phyloP scores from a whole-genome alignment of 257 asterid species.

The Gynochthodes officinalis region DNA sequence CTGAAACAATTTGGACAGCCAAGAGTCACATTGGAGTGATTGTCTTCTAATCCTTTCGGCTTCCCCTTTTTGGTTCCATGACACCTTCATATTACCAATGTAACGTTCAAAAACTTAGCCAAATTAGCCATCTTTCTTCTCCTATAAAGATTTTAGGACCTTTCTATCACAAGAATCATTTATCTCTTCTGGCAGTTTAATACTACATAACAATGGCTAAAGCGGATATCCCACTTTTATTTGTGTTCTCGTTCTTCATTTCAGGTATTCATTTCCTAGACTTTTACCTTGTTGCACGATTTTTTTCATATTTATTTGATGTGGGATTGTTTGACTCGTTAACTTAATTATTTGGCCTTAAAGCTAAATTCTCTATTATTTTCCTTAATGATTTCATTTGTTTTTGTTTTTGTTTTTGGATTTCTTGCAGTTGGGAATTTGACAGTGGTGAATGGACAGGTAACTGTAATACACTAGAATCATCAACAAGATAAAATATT shows the following conservation, averaged over 20 bases:
- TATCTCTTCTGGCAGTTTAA: background rate
- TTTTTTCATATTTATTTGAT: background rate
- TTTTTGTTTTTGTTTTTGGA: background rate
- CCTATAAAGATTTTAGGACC: background rate
- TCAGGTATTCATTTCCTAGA: conserved; percentile 27
- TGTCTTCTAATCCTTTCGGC: background rate
- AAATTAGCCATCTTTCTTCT: background rate
- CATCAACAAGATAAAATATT: background rate
- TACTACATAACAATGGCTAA: conserved; percentile 31
- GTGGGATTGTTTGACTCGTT: background rate
- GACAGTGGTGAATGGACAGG: conserved; percentile 21
- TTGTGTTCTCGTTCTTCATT: conserved; percentile 23
- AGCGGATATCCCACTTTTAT: conserved; percentile 15
- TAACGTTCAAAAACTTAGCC: conserved; percentile 3
- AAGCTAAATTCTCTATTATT: background rate
- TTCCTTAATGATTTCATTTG: background rate
- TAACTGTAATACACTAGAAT: background rate
- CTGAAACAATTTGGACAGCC: background rate
- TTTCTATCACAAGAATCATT: background rate
- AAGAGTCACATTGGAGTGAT: background rate
- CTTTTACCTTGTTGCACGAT: background rate
- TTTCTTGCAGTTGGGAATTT: conserved; percentile 27
- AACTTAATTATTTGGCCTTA: background rate
- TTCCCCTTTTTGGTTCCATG: background rate
- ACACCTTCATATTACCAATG: background rate